Base-by-base conservation (phyloP, 2,329 filamentous ascomycete species). In the Magnaporthiopsis rhizophila region DNA sequence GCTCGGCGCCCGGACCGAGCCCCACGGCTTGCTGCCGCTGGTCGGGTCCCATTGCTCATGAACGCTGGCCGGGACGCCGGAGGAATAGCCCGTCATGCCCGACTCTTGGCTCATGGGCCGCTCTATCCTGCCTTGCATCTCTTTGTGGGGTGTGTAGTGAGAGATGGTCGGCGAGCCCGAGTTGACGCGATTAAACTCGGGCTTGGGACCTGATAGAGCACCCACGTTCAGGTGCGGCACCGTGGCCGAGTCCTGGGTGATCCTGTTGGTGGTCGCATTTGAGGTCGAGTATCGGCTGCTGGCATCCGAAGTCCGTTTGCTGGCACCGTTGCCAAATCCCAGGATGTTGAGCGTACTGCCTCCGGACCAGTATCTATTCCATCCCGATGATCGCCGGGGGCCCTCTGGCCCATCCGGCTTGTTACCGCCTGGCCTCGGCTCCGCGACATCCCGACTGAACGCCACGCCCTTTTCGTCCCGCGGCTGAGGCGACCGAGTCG, bases 291-390 rank as follows among this genome's bases (percentile, higher is more conserved):
- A 88, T 28, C 77, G 78, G 62, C 85, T 86, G 72, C 84, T 83
- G 62, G 75, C 74, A 45, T 86, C 84, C 3, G 82, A 87, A 45
- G 77, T 75, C 67, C 82, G 74, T 71, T 81, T 78, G 50, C 77
- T 77, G n/a, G 56, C 72, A 64, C 75, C 75, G 62, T 72, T 76
- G 18, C 83, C 85, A 63, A 87, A 83, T 18, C 86, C 86, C 9
- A 90, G 78, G 30, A 89, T 83, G 70, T 88, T 88, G 64, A 88
- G 76, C 9, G 87, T 83, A 68, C 88, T 89, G 63, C 89, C 89
- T 62, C 88, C 88, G 18, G 88, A 90, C 84, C 89, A 92, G 75
- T 91, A 92, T 63, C 85, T 80, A 74, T 90, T 91, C 89, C 89
- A 92, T 61, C 88, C 88, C 3, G 88, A 91, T 69, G 87, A 90